phyloP scores from a whole-genome alignment of 2,329 filamentous ascomycete species.

The Xenoacremonium recifei region DNA sequence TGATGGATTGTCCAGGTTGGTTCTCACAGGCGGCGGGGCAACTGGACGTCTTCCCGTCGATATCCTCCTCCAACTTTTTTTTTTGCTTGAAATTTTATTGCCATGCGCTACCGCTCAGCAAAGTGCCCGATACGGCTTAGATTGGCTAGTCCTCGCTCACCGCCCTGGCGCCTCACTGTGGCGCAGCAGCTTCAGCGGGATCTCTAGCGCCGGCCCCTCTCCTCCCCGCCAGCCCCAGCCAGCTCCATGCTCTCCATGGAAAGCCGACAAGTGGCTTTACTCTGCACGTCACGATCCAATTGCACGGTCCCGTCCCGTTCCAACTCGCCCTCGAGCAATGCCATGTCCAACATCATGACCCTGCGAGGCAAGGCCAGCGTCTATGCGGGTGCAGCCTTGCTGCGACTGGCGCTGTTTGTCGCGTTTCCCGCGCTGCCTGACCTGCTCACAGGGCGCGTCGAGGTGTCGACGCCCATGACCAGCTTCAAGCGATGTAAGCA shows the following conservation, averaged over 20 bases:
- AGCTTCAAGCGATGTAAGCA: conserved; percentile 93
- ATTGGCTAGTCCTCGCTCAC: conserved; percentile 17
- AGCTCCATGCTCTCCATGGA: too few relatives aligned
- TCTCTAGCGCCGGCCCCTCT: conserved; percentile 22
- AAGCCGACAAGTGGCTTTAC: conserved; percentile 32
- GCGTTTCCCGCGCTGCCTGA: conserved; percentile 81
- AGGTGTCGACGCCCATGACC: conserved; percentile 94
- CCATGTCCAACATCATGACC: conserved; percentile 38
- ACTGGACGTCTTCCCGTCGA: conserved; percentile 26
- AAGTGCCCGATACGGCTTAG: not conserved
- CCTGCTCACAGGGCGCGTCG: conserved; percentile 84
- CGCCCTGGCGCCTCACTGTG: conserved; percentile 14
- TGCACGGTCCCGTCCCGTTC: conserved; percentile 13
- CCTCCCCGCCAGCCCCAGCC: conserved; percentile 9
- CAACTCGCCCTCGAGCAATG: conserved; percentile 26
- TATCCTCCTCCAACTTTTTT: conserved; percentile 35
- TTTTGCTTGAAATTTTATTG: conserved; percentile 33
- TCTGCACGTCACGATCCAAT: conserved; percentile 25
- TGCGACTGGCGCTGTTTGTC: conserved; percentile 77
- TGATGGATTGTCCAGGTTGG: conserved; percentile 14
- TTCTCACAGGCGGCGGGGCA: conserved; percentile 32
- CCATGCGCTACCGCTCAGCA: conserved; percentile 27
- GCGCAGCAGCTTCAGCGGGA: conserved; percentile 3
- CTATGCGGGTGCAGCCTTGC: conserved; percentile 71
- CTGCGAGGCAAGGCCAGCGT: conserved; percentile 50